Conservation (phyloP, 306 rosid genomes). For the Nissolia schottii region DNA sequence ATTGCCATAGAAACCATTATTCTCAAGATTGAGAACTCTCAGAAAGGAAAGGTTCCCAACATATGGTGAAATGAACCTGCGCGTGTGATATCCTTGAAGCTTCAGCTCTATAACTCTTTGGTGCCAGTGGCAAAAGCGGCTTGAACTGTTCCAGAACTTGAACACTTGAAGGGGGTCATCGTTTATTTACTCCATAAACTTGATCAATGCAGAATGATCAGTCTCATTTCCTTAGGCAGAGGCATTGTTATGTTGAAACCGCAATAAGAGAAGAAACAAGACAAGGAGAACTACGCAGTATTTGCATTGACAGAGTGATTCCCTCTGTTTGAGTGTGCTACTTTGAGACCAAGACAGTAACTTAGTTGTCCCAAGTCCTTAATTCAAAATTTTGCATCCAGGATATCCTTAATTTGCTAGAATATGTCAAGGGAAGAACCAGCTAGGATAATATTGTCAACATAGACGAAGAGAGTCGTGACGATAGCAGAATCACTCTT, state of each 20-base stretch:
- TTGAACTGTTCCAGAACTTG: background rate
- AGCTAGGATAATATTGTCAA: too few species aligned
- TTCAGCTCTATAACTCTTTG: background rate
- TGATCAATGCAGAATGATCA: background rate
- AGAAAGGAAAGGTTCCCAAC: background rate
- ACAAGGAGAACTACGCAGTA: too few species aligned
- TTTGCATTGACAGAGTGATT: too few species aligned
- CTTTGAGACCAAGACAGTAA: too few species aligned
- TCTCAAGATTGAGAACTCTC: background rate
- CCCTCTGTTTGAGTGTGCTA: too few species aligned
- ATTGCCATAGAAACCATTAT: background rate
- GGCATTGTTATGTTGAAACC: background rate
- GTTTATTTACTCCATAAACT: background rate
- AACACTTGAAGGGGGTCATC: background rate
- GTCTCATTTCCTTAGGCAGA: background rate
- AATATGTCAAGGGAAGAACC: too few species aligned
- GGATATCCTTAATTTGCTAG: too few species aligned
- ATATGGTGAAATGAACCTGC: background rate
- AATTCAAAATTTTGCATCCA: too few species aligned
- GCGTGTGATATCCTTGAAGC: background rate
- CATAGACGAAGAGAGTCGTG: too few species aligned
- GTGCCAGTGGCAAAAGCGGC: background rate
- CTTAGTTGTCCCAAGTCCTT: too few species aligned
- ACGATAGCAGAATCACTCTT: too few species aligned
- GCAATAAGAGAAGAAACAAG: background rate